Evolutionary conservation across 768 basidiomycete genomes (phyloP), one percentile per base, ranked within the genome.

Genomic region (Cystofilobasidium capitatum): DNA sequence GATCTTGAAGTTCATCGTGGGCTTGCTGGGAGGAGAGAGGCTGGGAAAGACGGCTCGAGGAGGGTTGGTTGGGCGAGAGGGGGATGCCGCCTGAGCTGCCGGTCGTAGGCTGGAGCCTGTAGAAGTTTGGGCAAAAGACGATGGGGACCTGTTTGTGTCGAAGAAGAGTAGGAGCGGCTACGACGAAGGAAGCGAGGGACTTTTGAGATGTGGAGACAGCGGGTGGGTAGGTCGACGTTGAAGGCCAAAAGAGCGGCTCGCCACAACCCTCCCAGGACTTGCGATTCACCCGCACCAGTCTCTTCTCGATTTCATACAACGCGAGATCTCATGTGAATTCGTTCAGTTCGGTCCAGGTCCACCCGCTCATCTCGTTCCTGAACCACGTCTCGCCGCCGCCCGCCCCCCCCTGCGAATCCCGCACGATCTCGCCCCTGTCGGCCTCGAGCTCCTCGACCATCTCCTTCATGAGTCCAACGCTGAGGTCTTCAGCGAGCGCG

Each of bases 401-500:
- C 29, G 78, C 79, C n/a, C 82, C 74, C 26, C 75, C 77, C 64
- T 79, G 83, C 67, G 91, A 89, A 75, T 96, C 93, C 72, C 90
- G 81, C 71, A 86, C 86, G 16, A 94, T 78, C 64, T 81, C 81
- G 0, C 86, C 88, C 42, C 83, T 84, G 22, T 75, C 76, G 39
- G 63, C 49, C 79, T 94, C 92, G 2, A 87, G 84, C 64, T 82
- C 84, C 51, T 81, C 80, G 33, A 96, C 78, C 85, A 97, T 85
- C 75, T 94, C 91, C 64, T 80, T 80, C 8, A 85, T 83, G 64
- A 97, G 80, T 14, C 84, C 85, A 20, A 90, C 82, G 2, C 87
- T 83, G 26, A 97, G 78, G 0, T 78, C 79, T 74, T 96, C 91
- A 58, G 83, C 81, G 37, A 79, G 75, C 0, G 91, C 88, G 26